These are phyloP conservation scores for Cyclotella kingstonii DNA, from an alignment of 108 stramenopile species.

Conservation along the genomic window DNA sequence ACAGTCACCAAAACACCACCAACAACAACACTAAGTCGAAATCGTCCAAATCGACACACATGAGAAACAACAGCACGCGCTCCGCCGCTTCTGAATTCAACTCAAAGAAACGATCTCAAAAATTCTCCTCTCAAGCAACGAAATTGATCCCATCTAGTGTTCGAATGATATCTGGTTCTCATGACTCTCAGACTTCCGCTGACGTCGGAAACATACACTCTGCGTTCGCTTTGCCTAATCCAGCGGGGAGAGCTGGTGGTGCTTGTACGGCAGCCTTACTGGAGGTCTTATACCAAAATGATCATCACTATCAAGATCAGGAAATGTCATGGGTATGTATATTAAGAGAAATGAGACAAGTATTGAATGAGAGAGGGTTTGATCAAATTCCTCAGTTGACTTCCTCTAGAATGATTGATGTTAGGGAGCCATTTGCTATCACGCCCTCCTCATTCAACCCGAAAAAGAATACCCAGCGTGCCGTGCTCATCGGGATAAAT, in stretches of 20 bases:
- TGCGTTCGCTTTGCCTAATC: constrained; percentile 80
- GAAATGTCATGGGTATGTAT: constrained; percentile 72
- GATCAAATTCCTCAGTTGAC: constrained; percentile 79
- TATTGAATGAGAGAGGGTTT: constrained; percentile 58
- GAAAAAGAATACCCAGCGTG: constrained; percentile 48
- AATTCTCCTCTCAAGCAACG: constrained; percentile 39
- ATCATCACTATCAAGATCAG: constrained; percentile 34
- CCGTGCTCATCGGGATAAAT: constrained; percentile 90
- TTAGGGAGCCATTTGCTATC: constrained; percentile 45
- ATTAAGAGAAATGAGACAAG: constrained; percentile 63
- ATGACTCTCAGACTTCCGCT: constrained; percentile 80
- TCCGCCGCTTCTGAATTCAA: constrained; percentile 21
- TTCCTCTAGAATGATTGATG: constrained; percentile 73
- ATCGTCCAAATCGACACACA: constrained; percentile 4
- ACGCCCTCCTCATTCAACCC: constrained; percentile 38
- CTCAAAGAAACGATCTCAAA: constrained; percentile 24
- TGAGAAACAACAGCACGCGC: constrained; percentile 1
- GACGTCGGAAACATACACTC: constrained; percentile 76
- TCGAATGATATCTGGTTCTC: constrained; percentile 88
- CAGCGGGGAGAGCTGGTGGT: constrained; percentile 68
- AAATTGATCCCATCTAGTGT: constrained; percentile 72
- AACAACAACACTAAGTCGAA: constrained; percentile 1
- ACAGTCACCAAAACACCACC: background rate
- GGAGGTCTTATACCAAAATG: constrained; percentile 62
- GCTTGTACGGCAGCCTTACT: constrained; percentile 87